These are phyloP conservation scores for Pharnaceum exiguum DNA, from an alignment of 148 eudicot species.

Conservation along the genomic window DNA sequence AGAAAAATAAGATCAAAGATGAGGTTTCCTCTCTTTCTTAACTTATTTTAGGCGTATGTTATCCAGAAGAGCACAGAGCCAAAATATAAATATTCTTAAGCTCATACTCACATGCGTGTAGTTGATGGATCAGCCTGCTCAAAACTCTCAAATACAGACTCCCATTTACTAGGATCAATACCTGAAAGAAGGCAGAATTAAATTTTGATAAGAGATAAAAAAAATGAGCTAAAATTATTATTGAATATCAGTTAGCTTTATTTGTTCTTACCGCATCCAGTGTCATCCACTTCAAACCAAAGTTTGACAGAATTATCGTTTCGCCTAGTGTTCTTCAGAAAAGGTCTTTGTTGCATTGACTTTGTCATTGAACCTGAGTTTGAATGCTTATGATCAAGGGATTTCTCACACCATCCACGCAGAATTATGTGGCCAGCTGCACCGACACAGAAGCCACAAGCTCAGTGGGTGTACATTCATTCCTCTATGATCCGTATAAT, in stretches of 20 bases:
- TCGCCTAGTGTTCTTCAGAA: slow-evolving; percentile 30
- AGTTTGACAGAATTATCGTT: slow-evolving; percentile 59
- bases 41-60: background rate
- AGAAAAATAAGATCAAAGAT: background rate
- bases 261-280: slow-evolving; percentile 75
- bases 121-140: slow-evolving; percentile 99
- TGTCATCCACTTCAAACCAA: slow-evolving; percentile 96
- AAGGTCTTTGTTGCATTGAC: slow-evolving; percentile 28
- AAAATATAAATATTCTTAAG: too few relatives aligned
- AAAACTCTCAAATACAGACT: slow-evolving; percentile 94
- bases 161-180: slow-evolving; percentile 93
- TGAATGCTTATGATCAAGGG: slow-evolving; percentile 26
- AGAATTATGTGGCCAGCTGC: slow-evolving; percentile 84
- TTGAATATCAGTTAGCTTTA: background rate
- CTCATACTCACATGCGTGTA: slow-evolving; percentile 72
- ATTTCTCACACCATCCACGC: slow-evolving; percentile 88
- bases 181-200: slow-evolving; percentile 34
- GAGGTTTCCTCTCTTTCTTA: background rate
- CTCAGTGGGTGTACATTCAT: background rate
- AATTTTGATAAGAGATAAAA: background rate
- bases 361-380: slow-evolving; percentile 20
- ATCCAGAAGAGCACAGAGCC: background rate
- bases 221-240: background rate
- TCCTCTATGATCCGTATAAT: background rate
- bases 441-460: background rate